Base-by-base conservation (phyloP, 352 stramenopile species). In the Pythium monospermum region DNA sequence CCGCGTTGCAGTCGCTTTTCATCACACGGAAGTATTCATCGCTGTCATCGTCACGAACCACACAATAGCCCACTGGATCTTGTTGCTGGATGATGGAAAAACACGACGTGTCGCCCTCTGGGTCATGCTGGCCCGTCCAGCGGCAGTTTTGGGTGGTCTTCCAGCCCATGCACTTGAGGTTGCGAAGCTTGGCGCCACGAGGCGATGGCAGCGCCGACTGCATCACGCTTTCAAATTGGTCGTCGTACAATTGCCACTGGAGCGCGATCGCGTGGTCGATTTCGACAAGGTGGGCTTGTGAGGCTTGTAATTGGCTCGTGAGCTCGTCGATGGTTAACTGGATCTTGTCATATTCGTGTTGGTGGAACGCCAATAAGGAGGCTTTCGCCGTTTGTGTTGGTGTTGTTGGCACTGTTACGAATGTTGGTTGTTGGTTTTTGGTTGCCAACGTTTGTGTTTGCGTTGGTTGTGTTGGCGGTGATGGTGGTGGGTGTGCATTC, bases 11-110 rank as follows among this genome's bases (percentile, higher is more conserved):
- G 44, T 57, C 42, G 28, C 46, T 46, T 11, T 22, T 19, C 55
- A 63, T 63, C 18, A 63, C 55, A 22, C 44, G 38, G 16, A 53
- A 56, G 47, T 54, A 62, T 25, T 56, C 55, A 33, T 52, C 35
- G 21, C 47, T 58, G 22, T 49, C 48, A 21, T 58, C 48, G 48
- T 63, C 55, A 5, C 44, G 33, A 25, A 62, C 22, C 12, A 50
- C 54, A 18, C 54, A 62, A 19, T 48, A 57, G 7, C 47, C 46
- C 28, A 46, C 39, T 1, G 10, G 30, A 40, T n/a, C 48, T 13
- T 33, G 25, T 12, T 51, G 6, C 1, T 27, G 1, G 4, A 62
- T 32, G 6, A 40, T 38, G 1, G 46, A 16, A 30, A 52, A 50
- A 22, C 54, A 61, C 18, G 54, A 51, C 46, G 45, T 43, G 43